These are phyloP conservation scores for Globisporangium polare DNA, from an alignment of 352 stramenopile species.

Conservation along the genomic window DNA sequence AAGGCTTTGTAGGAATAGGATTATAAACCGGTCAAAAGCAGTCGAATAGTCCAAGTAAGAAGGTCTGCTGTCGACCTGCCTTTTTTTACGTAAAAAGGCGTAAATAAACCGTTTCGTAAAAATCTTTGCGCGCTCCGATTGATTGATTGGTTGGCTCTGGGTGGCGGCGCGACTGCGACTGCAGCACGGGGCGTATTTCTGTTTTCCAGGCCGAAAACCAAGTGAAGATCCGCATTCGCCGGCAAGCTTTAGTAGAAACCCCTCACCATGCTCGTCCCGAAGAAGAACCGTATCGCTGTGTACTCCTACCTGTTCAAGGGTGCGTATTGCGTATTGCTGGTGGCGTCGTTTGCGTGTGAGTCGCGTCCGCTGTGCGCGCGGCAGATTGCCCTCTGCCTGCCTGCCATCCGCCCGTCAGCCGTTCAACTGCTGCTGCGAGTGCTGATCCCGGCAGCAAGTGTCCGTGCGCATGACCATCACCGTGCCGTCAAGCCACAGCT, in stretches of 20 bases:
- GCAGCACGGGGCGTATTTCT: constrained; percentile 32
- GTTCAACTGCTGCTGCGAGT: background rate
- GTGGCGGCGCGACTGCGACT: background rate
- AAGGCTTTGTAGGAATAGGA: no score
- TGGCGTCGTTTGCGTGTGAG: background rate
- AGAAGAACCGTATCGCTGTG: constrained; percentile 98
- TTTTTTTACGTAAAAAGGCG: no score
- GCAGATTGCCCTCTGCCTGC: background rate
- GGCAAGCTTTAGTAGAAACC: constrained; percentile 81
- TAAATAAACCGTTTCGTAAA: no score
- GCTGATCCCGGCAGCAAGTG: no score
- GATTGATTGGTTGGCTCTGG: constrained; percentile 7
- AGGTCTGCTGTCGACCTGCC: no score
- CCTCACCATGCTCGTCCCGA: constrained; percentile 91
- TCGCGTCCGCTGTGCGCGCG: background rate
- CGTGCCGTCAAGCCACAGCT: background rate
- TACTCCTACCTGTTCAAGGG: constrained; percentile 98
- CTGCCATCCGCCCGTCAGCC: background rate
- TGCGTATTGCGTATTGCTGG: constrained; percentile 25
- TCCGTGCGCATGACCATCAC: background rate
- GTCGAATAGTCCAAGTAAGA: no score
- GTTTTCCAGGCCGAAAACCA: constrained; percentile 39
- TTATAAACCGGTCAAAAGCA: no score
- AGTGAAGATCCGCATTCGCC: constrained; percentile 88
- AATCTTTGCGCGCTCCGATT: no score